Conservation (phyloP, 495 filamentous ascomycete species). For the Astrocystis sublimbata region DNA sequence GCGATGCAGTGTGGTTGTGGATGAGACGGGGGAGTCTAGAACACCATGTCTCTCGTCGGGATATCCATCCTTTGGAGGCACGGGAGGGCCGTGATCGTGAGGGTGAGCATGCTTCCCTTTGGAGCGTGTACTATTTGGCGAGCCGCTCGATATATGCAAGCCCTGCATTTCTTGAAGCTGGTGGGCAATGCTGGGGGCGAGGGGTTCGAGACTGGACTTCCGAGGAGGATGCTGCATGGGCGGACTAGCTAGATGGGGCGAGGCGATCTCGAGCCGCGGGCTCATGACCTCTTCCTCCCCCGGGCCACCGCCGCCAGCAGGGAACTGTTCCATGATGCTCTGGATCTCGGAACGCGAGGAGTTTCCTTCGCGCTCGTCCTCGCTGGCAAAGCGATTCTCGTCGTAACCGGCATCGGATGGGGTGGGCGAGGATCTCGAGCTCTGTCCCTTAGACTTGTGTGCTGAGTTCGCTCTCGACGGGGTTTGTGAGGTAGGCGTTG, state of each 20-base stretch:
- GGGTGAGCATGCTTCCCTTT: constrained; percentile 39
- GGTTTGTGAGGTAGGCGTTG: constrained; percentile 56
- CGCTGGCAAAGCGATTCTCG: constrained; percentile 51
- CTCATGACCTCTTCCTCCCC: constrained; percentile 79
- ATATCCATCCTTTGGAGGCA: constrained; percentile 52
- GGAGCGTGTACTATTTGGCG: constrained; percentile 36
- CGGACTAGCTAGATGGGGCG: constrained; percentile 63
- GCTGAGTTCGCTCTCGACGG: constrained; percentile 53
- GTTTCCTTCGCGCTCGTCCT: constrained; percentile 61
- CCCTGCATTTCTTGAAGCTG: constrained; percentile 50
- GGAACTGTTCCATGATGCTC: constrained; percentile 90
- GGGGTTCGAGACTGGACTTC: constrained; percentile 78
- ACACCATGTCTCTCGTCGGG: constrained; percentile 37
- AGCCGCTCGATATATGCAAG: constrained; percentile 41
- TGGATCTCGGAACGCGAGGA: constrained; percentile 85
- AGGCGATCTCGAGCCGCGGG: constrained; percentile 71
- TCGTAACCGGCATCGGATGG: constrained; percentile 56
- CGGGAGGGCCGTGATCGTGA: constrained; percentile 51
- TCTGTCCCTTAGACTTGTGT: constrained; percentile 30
- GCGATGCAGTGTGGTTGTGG: constrained; percentile 58
- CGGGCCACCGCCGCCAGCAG: constrained; percentile 64
- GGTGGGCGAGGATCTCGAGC: constrained; percentile 55
- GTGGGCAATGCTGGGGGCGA: constrained; percentile 48
- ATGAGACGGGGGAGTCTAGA: constrained; percentile 48
- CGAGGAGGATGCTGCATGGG: constrained; percentile 72